phyloP scores from a whole-genome alignment of 1,139 yeast species.

The Suhomyces panamericanus region DNA sequence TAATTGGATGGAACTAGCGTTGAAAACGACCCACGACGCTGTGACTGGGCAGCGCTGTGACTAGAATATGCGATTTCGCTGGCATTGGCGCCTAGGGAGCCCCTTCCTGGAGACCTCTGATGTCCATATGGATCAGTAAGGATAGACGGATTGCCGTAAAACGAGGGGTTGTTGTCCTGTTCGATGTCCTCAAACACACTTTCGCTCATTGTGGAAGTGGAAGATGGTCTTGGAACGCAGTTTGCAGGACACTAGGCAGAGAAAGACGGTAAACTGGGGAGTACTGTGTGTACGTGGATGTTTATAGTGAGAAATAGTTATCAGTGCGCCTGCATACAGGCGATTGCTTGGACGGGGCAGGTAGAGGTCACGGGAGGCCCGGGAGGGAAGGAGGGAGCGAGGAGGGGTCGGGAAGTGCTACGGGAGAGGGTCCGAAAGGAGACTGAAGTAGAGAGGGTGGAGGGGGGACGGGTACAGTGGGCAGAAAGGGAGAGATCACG shows the following conservation, averaged over 20 bases:
- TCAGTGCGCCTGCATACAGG: constrained; percentile 3
- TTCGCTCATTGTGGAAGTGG: constrained; percentile 11
- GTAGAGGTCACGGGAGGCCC: neutral
- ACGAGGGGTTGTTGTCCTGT: constrained; percentile 51
- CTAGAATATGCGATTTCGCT: neutral
- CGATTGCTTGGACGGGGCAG: neutral
- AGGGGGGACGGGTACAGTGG: neutral
- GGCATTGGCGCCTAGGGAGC: neutral
- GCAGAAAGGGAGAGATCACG: neutral
- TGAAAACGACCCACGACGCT: constrained; percentile 3
- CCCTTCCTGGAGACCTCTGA: constrained; percentile 1
- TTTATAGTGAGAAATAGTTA: constrained; percentile 4
- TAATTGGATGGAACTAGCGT: constrained; percentile 9
- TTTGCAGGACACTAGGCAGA: neutral
- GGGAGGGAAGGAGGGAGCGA: neutral
- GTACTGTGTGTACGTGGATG: neutral
- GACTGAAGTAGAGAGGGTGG: too few species aligned
- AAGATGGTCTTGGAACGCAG: neutral
- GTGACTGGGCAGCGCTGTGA: neutral
- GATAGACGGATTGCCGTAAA: constrained; percentile 38
- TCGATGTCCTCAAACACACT: constrained; percentile 41
- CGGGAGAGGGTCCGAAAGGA: too few species aligned
- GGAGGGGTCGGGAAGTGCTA: neutral
- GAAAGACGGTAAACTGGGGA: neutral
- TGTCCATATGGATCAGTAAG: constrained; percentile 31